Conservation (phyloP, 108 stramenopile species). For the Thalassiosira profunda region DNA sequence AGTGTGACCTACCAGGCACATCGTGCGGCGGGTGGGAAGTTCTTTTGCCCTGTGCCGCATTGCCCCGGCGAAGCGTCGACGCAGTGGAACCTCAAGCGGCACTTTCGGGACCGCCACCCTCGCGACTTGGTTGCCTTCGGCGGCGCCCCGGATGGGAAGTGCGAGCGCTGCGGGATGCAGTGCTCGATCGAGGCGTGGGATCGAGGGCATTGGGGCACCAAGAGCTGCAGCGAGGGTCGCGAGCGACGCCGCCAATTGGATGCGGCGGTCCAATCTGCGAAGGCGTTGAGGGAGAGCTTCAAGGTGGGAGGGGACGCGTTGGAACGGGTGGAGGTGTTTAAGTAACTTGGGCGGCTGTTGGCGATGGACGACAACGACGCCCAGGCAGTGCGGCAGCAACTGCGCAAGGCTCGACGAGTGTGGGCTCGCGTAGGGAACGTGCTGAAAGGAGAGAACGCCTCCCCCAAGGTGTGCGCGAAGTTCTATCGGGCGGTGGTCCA, state of each 20-base stretch:
- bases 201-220: too few species aligned
- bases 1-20: too few species aligned
- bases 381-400: constrained; percentile 14
- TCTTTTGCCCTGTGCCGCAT: neutral
- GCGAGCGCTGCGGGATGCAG: too few species aligned
- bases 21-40: neutral
- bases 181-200: too few species aligned
- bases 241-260: too few species aligned
- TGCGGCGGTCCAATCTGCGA: too few species aligned
- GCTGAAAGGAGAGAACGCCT: constrained; percentile 10
- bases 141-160: too few species aligned
- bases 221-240: too few species aligned
- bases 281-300: too few species aligned
- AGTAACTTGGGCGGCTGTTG: constrained; percentile 29
- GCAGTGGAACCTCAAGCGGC: neutral
- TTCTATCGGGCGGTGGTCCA: constrained; percentile 32
- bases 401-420: constrained; percentile 1
- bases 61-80: neutral
- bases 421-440: constrained; percentile 12
- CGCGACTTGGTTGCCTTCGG: too few species aligned
- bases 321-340: constrained; percentile 25
- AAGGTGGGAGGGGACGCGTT: constrained; percentile 1
- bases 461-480: constrained; percentile 1
- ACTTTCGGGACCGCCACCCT: neutral
- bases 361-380: constrained; percentile 15